Conservation (phyloP, 2,329 filamentous ascomycete species). For the Penicillium sclerotigenum region DNA sequence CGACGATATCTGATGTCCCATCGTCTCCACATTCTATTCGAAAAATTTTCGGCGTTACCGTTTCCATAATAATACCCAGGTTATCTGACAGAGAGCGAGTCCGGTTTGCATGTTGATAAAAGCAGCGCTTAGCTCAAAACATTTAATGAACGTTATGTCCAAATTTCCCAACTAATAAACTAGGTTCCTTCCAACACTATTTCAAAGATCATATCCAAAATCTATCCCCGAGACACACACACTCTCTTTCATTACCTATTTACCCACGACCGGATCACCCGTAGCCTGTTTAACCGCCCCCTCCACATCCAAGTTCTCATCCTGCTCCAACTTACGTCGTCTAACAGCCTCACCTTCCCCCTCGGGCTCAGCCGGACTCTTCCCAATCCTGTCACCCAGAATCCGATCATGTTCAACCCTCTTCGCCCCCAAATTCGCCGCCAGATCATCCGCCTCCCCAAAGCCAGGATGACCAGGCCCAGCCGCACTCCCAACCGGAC, state of each 20-base stretch:
- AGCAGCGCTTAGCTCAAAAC: conserved; percentile 1
- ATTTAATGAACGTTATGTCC: conserved; percentile 5
- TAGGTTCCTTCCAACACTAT: not conserved
- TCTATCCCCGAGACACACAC: not conserved
- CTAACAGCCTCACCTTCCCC: conserved; percentile 27
- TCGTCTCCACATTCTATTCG: conserved; percentile 28
- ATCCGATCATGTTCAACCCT: conserved; percentile 33
- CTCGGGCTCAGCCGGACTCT: conserved; percentile 18
- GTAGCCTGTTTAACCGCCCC: conserved; percentile 28
- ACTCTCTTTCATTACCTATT: not conserved
- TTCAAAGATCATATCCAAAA: not conserved
- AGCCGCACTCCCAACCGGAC: conserved; percentile 31
- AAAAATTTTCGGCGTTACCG: not conserved
- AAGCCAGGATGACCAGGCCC: conserved; percentile 31
- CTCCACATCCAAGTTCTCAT: conserved; percentile 30
- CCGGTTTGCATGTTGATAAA: not conserved
- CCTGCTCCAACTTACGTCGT: conserved; percentile 26
- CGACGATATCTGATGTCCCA: conserved; percentile 25
- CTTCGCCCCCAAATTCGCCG: conserved; percentile 36
- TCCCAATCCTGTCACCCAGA: conserved; percentile 27
- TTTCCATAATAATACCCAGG: conserved; percentile 6
- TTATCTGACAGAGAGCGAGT: not conserved
- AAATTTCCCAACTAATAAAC: not conserved
- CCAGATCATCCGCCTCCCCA: conserved; percentile 32
- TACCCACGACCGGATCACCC: conserved; percentile 27